Conservation (phyloP, 352 stramenopile genomes). For the Blastocystis sp. region DNA sequence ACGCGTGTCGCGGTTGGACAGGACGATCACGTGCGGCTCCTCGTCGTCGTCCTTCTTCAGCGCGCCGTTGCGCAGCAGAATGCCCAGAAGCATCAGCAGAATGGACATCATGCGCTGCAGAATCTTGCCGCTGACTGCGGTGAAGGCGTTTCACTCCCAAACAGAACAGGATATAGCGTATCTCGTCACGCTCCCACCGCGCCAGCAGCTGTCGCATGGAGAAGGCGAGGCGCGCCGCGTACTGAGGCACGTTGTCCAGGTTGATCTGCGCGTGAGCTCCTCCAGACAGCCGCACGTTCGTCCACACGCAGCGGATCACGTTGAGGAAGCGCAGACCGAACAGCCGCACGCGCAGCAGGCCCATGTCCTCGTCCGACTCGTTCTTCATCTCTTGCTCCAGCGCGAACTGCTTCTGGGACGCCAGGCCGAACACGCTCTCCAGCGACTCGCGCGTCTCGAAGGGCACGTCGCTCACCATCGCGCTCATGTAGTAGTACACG, state of each 20-base stretch:
- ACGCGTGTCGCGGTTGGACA: slow-evolving; percentile 14
- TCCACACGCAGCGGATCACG: slow-evolving; percentile 36
- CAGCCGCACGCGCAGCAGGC: background rate
- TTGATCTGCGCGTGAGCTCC: background rate
- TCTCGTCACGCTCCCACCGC: background rate
- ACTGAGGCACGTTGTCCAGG: background rate
- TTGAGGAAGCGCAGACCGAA: slow-evolving; percentile 15
- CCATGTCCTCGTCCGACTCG: background rate
- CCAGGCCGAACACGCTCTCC: background rate
- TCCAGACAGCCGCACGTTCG: slow-evolving; percentile 12
- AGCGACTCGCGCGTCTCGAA: slow-evolving; percentile 5
- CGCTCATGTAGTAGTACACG: slow-evolving; percentile 32
- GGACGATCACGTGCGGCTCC: background rate
- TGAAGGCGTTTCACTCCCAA: background rate
- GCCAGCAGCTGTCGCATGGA: background rate
- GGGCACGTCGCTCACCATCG: background rate
- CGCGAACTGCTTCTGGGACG: background rate
- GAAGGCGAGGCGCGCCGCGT: background rate
- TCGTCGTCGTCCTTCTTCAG: background rate
- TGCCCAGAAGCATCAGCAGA: background rate
- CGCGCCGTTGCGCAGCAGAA: background rate
- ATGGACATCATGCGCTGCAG: background rate
- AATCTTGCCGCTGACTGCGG: background rate
- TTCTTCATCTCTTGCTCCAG: background rate
- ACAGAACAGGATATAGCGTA: background rate